A percentile compares a stretch with the other conserved stretches of the same genome.
phyloP scores from a whole-genome alignment of 1,139 yeast species.

The Pichiaceae sp. region DNA sequence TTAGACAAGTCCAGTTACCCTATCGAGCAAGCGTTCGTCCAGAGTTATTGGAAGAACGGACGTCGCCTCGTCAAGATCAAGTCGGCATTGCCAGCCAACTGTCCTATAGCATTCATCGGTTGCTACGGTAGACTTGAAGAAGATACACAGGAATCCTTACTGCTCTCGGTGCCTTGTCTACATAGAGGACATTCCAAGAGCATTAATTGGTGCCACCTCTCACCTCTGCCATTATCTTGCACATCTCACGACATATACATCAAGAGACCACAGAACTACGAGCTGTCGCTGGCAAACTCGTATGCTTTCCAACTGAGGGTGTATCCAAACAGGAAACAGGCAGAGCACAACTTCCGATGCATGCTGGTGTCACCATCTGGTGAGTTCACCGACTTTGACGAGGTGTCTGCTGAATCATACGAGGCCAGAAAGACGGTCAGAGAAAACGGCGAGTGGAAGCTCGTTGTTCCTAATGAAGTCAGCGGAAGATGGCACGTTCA shows the following conservation, averaged over 20 bases:
- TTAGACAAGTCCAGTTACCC: constrained; percentile 26
- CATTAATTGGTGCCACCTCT: constrained; percentile 52
- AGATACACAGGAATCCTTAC: constrained; percentile 58
- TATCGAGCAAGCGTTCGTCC: constrained; percentile 53
- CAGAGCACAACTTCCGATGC: constrained; percentile 19
- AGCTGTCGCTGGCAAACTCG: constrained; percentile 29
- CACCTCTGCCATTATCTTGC: constrained; percentile 58
- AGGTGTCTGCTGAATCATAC: constrained; percentile 48
- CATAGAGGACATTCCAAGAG: constrained; percentile 62
- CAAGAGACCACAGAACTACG: constrained; percentile 72
- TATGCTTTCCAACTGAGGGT: constrained; percentile 1
- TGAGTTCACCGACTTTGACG: constrained; percentile 52
- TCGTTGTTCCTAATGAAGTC: constrained; percentile 70
- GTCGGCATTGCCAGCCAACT: constrained; percentile 66
- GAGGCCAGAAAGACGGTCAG: constrained; percentile 49
- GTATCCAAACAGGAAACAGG: constrained; percentile 1
- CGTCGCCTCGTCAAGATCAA: constrained; percentile 68
- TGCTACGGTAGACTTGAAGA: constrained; percentile 67
- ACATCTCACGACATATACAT: constrained; percentile 72
- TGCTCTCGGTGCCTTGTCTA: constrained; percentile 68
- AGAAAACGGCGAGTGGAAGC: constrained; percentile 78
- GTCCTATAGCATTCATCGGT: constrained; percentile 63
- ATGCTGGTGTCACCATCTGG: constrained; percentile 84
- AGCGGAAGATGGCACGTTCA: constrained; percentile 84
- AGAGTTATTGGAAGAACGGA: constrained; percentile 61